Evolutionary conservation across 306 rosid species (phyloP).

Genomic region (Cucurbita pepo): DNA sequence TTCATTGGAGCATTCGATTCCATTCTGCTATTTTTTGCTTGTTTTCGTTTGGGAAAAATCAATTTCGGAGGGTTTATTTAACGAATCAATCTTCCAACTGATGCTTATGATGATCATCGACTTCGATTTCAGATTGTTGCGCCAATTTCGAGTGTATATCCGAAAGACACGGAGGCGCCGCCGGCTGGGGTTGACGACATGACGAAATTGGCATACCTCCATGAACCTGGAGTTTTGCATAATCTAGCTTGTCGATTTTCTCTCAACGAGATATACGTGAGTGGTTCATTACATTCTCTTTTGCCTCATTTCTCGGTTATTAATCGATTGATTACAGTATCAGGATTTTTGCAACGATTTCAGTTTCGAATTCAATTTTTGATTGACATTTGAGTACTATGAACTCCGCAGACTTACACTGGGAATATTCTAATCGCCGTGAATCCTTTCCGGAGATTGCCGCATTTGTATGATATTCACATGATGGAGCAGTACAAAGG

Average conservation of each 20-base stretch:
- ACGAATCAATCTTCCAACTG: not conserved
- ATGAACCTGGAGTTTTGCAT: slow-evolving; percentile 66
- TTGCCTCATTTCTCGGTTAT: not conserved
- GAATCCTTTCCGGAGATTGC: slow-evolving; percentile 70
- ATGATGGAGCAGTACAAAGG: slow-evolving; percentile 91
- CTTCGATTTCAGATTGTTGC: slow-evolving; percentile 47
- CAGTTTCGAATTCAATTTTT: not conserved
- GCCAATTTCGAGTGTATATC: slow-evolving; percentile 55
- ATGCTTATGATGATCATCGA: not conserved
- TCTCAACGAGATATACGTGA: slow-evolving; percentile 76
- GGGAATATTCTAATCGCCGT: slow-evolving; percentile 83
- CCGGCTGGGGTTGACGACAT: slow-evolving; percentile 88
- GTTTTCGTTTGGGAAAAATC: not conserved
- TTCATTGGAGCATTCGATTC: not conserved
- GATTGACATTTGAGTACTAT: not conserved
- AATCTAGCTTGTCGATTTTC: slow-evolving; percentile 52
- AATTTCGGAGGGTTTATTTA: not conserved
- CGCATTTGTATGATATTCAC: slow-evolving; percentile 66
- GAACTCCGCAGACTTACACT: slow-evolving; percentile 47
- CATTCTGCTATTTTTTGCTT: not conserved
- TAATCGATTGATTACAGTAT: not conserved
- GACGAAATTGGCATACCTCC: slow-evolving; percentile 79
- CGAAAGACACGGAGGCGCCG: slow-evolving; percentile 84
- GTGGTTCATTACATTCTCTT: slow-evolving; percentile 11
- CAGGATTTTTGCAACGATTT: not conserved